Evolutionary conservation across 1,284 basidiomycete species (phyloP).

Genomic region (Boletellus deceptivus): DNA sequence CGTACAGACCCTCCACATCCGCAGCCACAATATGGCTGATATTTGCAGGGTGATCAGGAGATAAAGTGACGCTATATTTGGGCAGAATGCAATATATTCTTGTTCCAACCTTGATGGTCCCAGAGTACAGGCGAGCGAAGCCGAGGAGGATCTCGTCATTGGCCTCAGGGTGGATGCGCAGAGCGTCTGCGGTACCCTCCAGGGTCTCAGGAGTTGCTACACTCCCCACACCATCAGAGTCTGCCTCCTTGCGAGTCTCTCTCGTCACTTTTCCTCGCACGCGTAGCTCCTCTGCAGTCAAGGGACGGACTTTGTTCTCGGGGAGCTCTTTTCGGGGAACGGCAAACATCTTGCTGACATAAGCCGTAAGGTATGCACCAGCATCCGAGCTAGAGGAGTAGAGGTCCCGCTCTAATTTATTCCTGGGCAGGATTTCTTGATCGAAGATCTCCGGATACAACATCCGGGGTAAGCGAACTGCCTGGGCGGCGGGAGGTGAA

Average conservation of each 20-base stretch:
- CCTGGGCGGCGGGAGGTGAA: constrained; percentile 81
- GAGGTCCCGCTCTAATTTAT: constrained; percentile 80
- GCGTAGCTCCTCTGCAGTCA: constrained; percentile 89
- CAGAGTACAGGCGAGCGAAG: constrained; percentile 93
- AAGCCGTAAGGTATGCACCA: constrained; percentile 71
- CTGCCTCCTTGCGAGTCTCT: constrained; percentile 42
- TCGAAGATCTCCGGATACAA: constrained; percentile 80
- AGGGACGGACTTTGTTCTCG: constrained; percentile 72
- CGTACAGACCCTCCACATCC: constrained; percentile 79
- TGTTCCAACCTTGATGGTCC: constrained; percentile 69
- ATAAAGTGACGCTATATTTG: constrained; percentile 78
- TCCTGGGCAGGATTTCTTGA: constrained; percentile 58
- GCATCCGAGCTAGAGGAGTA: constrained; percentile 69
- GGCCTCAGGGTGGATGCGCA: constrained; percentile 19
- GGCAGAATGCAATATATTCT: constrained; percentile 80
- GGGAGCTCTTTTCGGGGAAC: constrained; percentile 80
- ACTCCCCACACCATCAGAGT: constrained; percentile 29
- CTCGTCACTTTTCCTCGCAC: constrained; percentile 63
- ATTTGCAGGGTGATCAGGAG: constrained; percentile 70
- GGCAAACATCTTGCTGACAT: constrained; percentile 99
- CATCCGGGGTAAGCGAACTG: constrained; percentile 87
- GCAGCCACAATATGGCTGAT: constrained; percentile 64
- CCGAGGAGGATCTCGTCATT: constrained; percentile 76
- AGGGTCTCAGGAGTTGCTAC: constrained; percentile 20
- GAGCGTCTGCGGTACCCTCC: constrained; percentile 13